Conservation (phyloP, 768 basidiomycete genomes). For the Pleurotus ostreatus region DNA sequence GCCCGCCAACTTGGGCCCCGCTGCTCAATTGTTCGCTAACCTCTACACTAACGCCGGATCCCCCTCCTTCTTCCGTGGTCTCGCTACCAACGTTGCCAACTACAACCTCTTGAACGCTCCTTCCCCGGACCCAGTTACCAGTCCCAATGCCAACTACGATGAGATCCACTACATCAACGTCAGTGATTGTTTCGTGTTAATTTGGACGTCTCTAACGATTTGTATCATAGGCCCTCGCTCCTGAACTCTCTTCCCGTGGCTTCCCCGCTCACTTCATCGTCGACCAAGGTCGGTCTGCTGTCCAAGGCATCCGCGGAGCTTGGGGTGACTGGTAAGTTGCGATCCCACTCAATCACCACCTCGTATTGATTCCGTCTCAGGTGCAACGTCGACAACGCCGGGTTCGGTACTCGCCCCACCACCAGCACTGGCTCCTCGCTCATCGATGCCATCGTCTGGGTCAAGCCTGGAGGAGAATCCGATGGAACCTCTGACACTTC, state of each 20-base stretch:
- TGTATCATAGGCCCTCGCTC: conserved; percentile 39
- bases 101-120: conserved; percentile 28
- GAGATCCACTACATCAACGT: conserved; percentile 58
- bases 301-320: conserved; percentile 16
- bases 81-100: conserved; percentile 49
- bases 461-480: conserved; percentile 66
- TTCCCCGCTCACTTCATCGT: conserved; percentile 32
- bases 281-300: conserved; percentile 30
- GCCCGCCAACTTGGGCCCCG: conserved; percentile 58
- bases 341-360: neutral
- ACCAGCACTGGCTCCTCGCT: conserved; percentile 46
- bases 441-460: conserved; percentile 62
- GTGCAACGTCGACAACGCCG: conserved; percentile 28
- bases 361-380: neutral
- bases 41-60: conserved; percentile 50
- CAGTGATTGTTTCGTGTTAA: conserved; percentile 8
- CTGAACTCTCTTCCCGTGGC: conserved; percentile 30
- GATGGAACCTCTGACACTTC: conserved; percentile 58
- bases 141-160: conserved; percentile 57
- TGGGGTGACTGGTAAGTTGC: conserved; percentile 25
- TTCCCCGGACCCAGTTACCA: conserved; percentile 30
- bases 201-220: neutral
- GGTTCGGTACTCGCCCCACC: conserved; percentile 35
- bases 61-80: conserved; percentile 51
- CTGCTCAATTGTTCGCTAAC: conserved; percentile 48